Base-by-base conservation (phyloP, 2,329 filamentous ascomycete species). In the Pseudohalonectria lignicola region DNA sequence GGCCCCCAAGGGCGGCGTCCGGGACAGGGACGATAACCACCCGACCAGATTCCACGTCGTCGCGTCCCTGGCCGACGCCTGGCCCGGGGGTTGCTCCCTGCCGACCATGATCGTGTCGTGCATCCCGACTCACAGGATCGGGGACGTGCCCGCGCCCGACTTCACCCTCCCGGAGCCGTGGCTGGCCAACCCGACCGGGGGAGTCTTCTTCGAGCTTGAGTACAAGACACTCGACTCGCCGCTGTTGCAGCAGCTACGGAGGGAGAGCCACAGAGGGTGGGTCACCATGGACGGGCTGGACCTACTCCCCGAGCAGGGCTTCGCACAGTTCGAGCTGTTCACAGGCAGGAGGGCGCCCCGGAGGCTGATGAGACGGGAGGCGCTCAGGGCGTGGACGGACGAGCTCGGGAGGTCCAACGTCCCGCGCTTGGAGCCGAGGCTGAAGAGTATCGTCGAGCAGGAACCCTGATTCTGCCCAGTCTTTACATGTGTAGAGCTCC, bases 241-340 rank as follows among this genome's bases (percentile, higher is more conserved):
- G 0, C 61, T 90, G 4, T 63, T 86, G 31, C 66, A 69, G 23
- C 83, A 88, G 49, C 76, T 84, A 39, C 69, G 77, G 15, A 60
- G 64, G 37, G 59, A 74, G 53, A 64, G 74, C 16, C 62, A 75
- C 39, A 63, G 69, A 45, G 69, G 82, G 30, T 88, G 82, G 82
- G 78, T 86, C 0, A 68, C 82, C 15, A 74, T 87, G 56, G 81
- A 87, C 49, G 83, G 83, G 0, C 61, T 88, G 11, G 82, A 88
- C 48, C 67, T 87, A 34, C 57, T 90, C 12, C 81, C 81, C 0
- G 84, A 88, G 53, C 83, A 88, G 52, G 84, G 80, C 0, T 84
- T 84, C 56, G 82, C 83, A 1, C 83, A 88, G 49, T 90, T 88
- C 50, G 84, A 90, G 56, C 59, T 88, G 3, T 86, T 88, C 53